Percentiles rank a stretch among this genome's conserved stretches.
These are phyloP conservation scores for Calonectria hawksworthii DNA, from an alignment of 2,329 filamentous ascomycete species.

Conservation along the genomic window DNA sequence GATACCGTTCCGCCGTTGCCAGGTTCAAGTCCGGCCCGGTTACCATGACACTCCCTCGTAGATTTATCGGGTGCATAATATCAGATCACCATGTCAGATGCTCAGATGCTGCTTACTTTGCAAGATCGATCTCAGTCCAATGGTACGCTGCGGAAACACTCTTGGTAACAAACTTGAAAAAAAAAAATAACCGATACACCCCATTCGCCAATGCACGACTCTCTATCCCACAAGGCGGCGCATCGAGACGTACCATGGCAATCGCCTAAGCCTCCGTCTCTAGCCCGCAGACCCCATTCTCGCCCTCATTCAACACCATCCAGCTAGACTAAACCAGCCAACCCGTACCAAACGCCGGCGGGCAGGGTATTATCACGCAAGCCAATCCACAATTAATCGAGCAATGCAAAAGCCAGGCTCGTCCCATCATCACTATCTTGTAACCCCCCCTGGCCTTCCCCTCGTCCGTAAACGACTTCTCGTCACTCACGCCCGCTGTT, in stretches of 20 bases:
- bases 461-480: constrained; percentile 24
- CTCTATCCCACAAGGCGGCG: constrained; percentile 20
- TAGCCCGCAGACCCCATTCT: constrained; percentile 16
- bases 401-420: constrained; percentile 27
- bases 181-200: constrained; percentile 20
- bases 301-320: constrained; percentile 31
- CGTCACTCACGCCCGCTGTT: background rate
- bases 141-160: constrained; percentile 11
- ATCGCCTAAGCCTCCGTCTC: constrained; percentile 11
- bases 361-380: constrained; percentile 46
- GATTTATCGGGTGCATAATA: constrained; percentile 4
- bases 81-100: constrained; percentile 11
- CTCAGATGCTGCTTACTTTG: background rate
- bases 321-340: constrained; percentile 20
- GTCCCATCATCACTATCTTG: constrained; percentile 19
- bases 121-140: constrained; percentile 23
- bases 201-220: constrained; percentile 28
- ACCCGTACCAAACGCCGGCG: constrained; percentile 36
- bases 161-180: background rate
- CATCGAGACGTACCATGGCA: constrained; percentile 16
- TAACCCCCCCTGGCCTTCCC: constrained; percentile 26
- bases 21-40: constrained; percentile 35
- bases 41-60: background rate
- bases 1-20: constrained; percentile 15
- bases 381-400: constrained; percentile 35